These are phyloP conservation scores for Clonostachys byssicola DNA, from an alignment of 2,329 filamentous ascomycete genomes.

Conservation along the genomic window DNA sequence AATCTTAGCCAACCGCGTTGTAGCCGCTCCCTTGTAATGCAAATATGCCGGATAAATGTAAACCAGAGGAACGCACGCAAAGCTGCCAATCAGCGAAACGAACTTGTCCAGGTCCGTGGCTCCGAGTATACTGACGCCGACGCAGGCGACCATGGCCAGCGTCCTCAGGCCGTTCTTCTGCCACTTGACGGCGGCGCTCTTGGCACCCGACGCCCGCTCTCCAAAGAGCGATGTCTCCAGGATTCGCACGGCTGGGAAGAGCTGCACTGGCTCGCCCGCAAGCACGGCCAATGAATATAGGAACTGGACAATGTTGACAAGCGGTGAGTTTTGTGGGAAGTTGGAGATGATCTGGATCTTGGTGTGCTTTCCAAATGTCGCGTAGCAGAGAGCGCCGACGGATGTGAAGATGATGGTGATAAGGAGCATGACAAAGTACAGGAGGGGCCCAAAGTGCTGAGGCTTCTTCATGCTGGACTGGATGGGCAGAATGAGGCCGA, in stretches of 20 bases:
- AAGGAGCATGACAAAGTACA: constrained; percentile 67
- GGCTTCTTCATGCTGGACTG: constrained; percentile 72
- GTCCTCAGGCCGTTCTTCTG: constrained; percentile 68
- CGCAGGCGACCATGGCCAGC: constrained; percentile 51
- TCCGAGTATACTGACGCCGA: constrained; percentile 57
- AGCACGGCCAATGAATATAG: constrained; percentile 70
- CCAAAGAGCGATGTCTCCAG: constrained; percentile 66
- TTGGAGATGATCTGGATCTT: constrained; percentile 74
- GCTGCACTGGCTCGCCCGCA: constrained; percentile 69
- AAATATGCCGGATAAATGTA: constrained; percentile 73
- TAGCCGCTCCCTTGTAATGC: constrained; percentile 64
- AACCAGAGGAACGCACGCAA: constrained; percentile 71
- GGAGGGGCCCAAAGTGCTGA: constrained; percentile 60
- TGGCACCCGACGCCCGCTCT: constrained; percentile 61
- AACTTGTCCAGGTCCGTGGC: constrained; percentile 70
- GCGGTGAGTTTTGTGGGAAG: constrained; percentile 63
- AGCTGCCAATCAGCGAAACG: constrained; percentile 68
- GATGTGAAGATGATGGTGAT: constrained; percentile 71
- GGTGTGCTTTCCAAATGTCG: constrained; percentile 65
- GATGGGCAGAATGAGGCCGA: constrained; percentile 72
- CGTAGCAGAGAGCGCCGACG: constrained; percentile 70
- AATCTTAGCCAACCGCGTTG: constrained; percentile 46
- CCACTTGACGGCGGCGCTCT: constrained; percentile 64
- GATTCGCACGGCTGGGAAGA: constrained; percentile 71
- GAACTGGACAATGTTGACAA: constrained; percentile 75